A percentile compares a stretch with the other conserved stretches of the same genome.
Conservation (phyloP, 164 flowering plant genomes). For the Aristolochia fimbriata region DNA sequence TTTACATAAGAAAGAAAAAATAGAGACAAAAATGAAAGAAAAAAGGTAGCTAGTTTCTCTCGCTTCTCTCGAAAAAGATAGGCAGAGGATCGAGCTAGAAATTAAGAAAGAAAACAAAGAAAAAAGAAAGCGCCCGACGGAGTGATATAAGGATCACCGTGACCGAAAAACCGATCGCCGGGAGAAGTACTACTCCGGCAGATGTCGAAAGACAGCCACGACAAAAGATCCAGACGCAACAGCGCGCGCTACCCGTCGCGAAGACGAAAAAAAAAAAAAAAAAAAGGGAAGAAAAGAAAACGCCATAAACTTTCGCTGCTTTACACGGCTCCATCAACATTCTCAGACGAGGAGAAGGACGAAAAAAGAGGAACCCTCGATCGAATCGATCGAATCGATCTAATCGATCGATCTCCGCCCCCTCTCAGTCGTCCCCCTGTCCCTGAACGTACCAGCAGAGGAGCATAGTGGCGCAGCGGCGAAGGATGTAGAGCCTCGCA, state of each 20-base stretch:
- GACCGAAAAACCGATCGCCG: neutral
- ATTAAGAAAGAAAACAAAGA: neutral
- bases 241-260: neutral
- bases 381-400: too few species aligned
- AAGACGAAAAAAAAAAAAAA: neutral
- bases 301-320: neutral
- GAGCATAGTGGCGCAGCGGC: constrained; percentile 16
- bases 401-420: too few species aligned
- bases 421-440: constrained; percentile 14
- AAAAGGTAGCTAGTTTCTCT: neutral
- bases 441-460: constrained; percentile 19
- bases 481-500: constrained; percentile 13
- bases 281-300: neutral
- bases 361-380: neutral
- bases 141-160: neutral
- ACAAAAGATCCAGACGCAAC: neutral
- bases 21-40: too few species aligned
- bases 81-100: too few species aligned
- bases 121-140: neutral
- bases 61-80: too few species aligned
- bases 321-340: neutral
- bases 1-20: too few species aligned
- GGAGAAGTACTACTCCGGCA: neutral
- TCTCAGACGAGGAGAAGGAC: neutral
- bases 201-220: constrained; percentile 1